Conservation (phyloP, 2,329 filamentous ascomycete genomes). For the Madurella mycetomatis region DNA sequence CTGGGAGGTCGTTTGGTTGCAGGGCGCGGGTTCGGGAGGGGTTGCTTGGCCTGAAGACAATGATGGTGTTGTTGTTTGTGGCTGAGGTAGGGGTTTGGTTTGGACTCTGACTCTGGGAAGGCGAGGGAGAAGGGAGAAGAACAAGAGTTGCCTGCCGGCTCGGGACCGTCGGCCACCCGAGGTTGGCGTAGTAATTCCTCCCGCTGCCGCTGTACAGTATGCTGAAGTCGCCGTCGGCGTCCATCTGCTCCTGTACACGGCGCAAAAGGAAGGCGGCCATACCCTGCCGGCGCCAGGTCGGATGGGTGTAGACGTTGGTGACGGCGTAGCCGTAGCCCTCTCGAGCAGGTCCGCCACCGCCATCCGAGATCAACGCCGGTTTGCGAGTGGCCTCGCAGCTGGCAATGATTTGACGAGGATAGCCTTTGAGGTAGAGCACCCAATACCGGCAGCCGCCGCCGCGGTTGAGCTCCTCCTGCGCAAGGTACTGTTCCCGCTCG, state of each 20-base stretch:
- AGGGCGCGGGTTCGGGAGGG: constrained; percentile 23
- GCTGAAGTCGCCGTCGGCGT: constrained; percentile 32
- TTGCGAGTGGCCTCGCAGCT: constrained; percentile 32
- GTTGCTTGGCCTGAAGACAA: neutral
- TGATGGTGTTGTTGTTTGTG: neutral
- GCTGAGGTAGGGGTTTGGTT: neutral
- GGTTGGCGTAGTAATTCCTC: constrained; percentile 30
- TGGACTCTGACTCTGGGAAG: neutral
- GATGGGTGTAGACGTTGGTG: constrained; percentile 35
- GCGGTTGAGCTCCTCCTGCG: constrained; percentile 26
- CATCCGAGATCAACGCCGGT: constrained; percentile 26
- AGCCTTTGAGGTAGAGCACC: constrained; percentile 29
- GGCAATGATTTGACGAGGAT: constrained; percentile 31
- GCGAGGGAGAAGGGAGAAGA: constrained; percentile 16
- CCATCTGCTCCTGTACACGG: constrained; percentile 33
- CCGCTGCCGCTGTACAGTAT: constrained; percentile 35
- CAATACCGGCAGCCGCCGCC: constrained; percentile 30
- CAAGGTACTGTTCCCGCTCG: constrained; percentile 27
- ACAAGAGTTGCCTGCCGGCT: constrained; percentile 33
- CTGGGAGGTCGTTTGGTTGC: constrained; percentile 21
- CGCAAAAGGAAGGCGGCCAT: constrained; percentile 35
- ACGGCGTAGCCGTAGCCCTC: constrained; percentile 31
- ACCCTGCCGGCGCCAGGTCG: constrained; percentile 31
- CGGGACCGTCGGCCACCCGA: constrained; percentile 34
- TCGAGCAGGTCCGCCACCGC: constrained; percentile 23